Base-by-base conservation (phyloP, 805 yeast genomes). In the Metschnikowia lochheadii region DNA sequence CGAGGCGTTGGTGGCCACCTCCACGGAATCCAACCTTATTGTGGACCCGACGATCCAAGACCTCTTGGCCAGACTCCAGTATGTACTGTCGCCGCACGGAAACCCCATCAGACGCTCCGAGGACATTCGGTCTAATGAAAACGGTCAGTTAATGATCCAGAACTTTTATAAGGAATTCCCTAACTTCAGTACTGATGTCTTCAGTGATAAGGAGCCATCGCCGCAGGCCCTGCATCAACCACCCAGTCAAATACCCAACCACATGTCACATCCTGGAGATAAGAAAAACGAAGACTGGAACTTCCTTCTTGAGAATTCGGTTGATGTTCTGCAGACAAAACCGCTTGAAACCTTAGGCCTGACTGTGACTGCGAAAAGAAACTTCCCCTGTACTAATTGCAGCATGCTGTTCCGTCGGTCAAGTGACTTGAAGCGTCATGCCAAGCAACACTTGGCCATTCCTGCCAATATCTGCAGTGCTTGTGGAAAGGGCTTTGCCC, bases 401-500 rank as follows among this genome's bases (percentile, higher is more conserved):
- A 64, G 76, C 2, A 69, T 84, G 68, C 76, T 82, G 34, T 87
- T 87, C 64, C 74, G 85, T 48, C 71, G 94, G 36, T 78, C 86
- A 0, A 77, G 84, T 2, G 92, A 85, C 65, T 72, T 85, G 57
- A 83, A 83, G 62, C 75, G 92, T 49, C 94, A 86, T 61, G 87
- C 83, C 58, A 82, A 86, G 61, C 88, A 85, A 40, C 95, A 87
- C 66, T 67, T 84, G 43, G 75, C 82, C 21, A 80, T 84, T 1
- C 79, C 88, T 7, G 91, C 92, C 0, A 84, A 87, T 61, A 81
- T 85, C 43, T 87, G 95, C 66, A 81, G 84, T 5, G 68, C 75
- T 15, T 87, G 95, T 69, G 89, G 88, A 35, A 87, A 87, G 61
- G 91, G 94, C 0, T 87, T 87, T 74, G 92, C 94, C 1, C 70